Base-by-base conservation (phyloP, 73 alveolate species). In the Durusdinium trenchii region DNA sequence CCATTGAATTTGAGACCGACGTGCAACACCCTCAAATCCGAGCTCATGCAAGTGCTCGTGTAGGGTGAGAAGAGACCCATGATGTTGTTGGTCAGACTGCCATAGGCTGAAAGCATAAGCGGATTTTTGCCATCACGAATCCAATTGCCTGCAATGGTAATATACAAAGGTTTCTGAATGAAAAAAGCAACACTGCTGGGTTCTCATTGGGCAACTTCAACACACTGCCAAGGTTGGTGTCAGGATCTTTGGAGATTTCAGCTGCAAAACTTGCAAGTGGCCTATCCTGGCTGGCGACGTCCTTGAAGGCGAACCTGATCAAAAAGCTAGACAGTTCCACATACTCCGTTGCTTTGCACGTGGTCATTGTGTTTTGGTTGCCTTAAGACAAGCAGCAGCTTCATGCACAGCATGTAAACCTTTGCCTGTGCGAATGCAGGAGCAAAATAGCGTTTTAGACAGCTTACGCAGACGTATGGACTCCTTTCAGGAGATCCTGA, bases 191-290 rank as follows among this genome's bases (percentile, higher is more conserved):
- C n/a, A n/a, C n/a, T n/a, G n/a, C n/a, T n/a, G n/a, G n/a, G n/a
- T n/a, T n/a, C n/a, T n/a, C n/a, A n/a, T n/a, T n/a, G n/a, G n/a
- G n/a, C n/a, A n/a, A n/a, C n/a, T n/a, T n/a, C n/a, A n/a, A n/a
- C n/a, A n/a, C n/a, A n/a, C n/a, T n/a, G 36, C 67, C 71, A 28
- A 91, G 98, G 98, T 78, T 91, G 3, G 89, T 91, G 36, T 42
- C 76, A 28, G 98, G 98, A 40, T 91, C 98, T 18, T 50, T 91
- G 76, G 90, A 91, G 78, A 91, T 91, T 78, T 91, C 98, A 6
- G 46, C 67, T 42, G 98, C 67, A 20, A 76, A 78, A 57, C 98
- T 91, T 52, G 89, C 85, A n/a, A 50, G 69, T 36, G 98, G 98
- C 57, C 82, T 91, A 32, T 91, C 98, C 60, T 91, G 98, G 98